Percentiles rank a stretch among this genome's conserved stretches.
Conservation (phyloP, 768 basidiomycete species). For the Solioccasus polychromus region DNA sequence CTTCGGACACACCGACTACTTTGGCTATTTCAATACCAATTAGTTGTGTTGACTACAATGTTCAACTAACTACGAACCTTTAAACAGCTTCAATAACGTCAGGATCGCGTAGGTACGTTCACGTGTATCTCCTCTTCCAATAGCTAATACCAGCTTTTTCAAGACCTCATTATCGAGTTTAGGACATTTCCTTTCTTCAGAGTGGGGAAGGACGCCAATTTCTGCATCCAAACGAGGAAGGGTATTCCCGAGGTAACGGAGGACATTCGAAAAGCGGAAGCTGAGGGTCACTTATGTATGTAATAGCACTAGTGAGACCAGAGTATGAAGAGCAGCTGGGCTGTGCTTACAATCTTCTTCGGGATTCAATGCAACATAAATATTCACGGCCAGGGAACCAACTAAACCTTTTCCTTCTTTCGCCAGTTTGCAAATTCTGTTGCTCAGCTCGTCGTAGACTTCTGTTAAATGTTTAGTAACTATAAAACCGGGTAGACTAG, state of each 20-base stretch:
- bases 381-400: constrained; percentile 6
- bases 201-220: background rate
- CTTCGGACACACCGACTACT: too few species aligned
- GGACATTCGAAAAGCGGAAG: background rate
- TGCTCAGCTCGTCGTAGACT: background rate
- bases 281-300: background rate
- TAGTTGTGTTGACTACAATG: background rate
- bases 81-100: constrained; percentile 9
- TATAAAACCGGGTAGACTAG: background rate
- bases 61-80: background rate
- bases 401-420: background rate
- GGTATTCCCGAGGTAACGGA: constrained; percentile 1
- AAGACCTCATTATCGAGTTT: background rate
- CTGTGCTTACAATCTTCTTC: background rate
- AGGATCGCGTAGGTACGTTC: constrained; percentile 5
- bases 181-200: background rate
- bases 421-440: background rate
- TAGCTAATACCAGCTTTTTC: background rate
- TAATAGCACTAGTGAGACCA: too few species aligned
- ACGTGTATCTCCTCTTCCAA: background rate
- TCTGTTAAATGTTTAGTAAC: background rate
- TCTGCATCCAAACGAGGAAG: constrained; percentile 6
- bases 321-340: background rate
- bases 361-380: constrained; percentile 1
- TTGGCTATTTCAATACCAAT: too few species aligned